Base-by-base conservation (phyloP, 495 filamentous ascomycete genomes). In the Terfezia boudieri region DNA sequence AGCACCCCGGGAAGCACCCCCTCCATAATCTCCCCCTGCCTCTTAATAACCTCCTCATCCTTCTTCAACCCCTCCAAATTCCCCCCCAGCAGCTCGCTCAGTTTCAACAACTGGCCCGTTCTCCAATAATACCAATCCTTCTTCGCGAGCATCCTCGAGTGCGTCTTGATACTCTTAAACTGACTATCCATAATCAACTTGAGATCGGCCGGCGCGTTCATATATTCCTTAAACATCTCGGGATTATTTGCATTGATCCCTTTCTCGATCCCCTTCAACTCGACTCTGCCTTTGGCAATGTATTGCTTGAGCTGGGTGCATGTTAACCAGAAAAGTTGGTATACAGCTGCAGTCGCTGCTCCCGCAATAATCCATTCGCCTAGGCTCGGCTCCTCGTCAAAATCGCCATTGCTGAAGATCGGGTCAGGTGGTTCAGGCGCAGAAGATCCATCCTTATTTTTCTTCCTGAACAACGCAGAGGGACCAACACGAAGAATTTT, bases 71-170 rank as follows among this genome's bases (percentile, higher is more conserved):
- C 84, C 48, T 83, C 76, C 0, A 73, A 71, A 46, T 84, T 86
- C 38, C 77, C 79, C 37, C 82, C 63, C 1, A 98, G 74, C 2
- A 82, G 85, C 57, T 84, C 78, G 62, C 80, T 83, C 17, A 96
- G 72, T 6, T 84, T 86, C 22, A 83, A 80, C 11, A 94, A 78
- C 26, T 95, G 76, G 60, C 86, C 85, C 78, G 83, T 86, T 36
- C 92, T 83, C 92, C 92, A 98, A 63, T 87, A 81, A 64, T 98
- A 96, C 92, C 92, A 98, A 67, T 86, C 88, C 38, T 78, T 85
- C 64, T 94, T 94, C 69, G 88, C 94, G 11, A 84, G 74, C 6
- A 92, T 71, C 43, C 92, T 72, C 3, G 92, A 83, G 64, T 95
- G 80, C 0, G 85, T 92, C 70, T 94, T 95, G 62, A 92, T 81